phyloP scores from a whole-genome alignment of 2,329 filamentous ascomycete genomes.

The Pseudopyricularia cyperi region DNA sequence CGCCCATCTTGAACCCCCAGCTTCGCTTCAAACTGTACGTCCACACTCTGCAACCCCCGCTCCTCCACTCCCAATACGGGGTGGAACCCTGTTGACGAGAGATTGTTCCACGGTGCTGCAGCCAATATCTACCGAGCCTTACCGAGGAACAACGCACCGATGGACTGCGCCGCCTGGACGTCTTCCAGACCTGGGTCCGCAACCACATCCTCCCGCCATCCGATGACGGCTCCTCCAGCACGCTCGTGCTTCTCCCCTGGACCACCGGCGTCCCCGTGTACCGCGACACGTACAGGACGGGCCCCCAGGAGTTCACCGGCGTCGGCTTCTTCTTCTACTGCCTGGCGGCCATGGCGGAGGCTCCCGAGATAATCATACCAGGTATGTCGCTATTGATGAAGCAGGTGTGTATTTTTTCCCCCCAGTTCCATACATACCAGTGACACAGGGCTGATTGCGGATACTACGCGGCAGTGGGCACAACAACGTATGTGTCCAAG shows the following conservation, averaged over 20 bases:
- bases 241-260: conserved; percentile 4
- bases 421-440: no score
- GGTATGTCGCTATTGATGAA: neutral
- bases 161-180: conserved; percentile 1
- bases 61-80: no score
- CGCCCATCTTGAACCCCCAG: conserved; percentile 4
- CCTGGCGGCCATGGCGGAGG: conserved; percentile 3
- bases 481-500: conserved; percentile 4
- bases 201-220: conserved; percentile 3
- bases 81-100: neutral
- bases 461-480: neutral
- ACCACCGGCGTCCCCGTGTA: conserved; percentile 4
- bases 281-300: conserved; percentile 4
- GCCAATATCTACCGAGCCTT: neutral
- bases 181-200: conserved; percentile 5
- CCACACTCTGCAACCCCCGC: no score
- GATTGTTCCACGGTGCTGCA: neutral
- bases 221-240: neutral
- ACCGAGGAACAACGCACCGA: conserved; percentile 4
- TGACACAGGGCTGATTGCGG: no score
- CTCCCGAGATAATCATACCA: conserved; percentile 5
- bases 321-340: conserved; percentile 6
- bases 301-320: conserved; percentile 5
- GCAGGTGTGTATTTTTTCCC: no score
- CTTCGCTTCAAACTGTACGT: conserved; percentile 5